Conservation (phyloP, 1,284 basidiomycete genomes). For the Fistulinella cinereoalba region DNA sequence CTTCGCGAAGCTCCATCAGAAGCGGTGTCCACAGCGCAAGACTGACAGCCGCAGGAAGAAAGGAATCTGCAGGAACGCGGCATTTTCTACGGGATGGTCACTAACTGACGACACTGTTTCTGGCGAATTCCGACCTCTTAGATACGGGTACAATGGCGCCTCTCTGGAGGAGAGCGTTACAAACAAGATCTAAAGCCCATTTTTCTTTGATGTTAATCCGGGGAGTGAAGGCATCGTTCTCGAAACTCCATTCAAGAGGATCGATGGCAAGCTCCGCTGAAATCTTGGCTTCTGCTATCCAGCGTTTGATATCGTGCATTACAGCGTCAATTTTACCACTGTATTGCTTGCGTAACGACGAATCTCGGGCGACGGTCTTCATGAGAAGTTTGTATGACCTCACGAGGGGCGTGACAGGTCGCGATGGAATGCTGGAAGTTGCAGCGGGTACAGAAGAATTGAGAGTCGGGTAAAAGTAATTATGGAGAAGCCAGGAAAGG, state of each 20-base stretch:
- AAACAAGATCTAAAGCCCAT: slow-evolving; percentile 69
- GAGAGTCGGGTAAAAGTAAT: slow-evolving; percentile 76
- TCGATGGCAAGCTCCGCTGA: slow-evolving; percentile 47
- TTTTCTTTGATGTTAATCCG: slow-evolving; percentile 49
- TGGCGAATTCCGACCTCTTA: slow-evolving; percentile 57
- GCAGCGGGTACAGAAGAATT: slow-evolving; percentile 48
- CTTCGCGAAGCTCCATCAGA: slow-evolving; percentile 55
- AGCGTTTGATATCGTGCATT: slow-evolving; percentile 62
- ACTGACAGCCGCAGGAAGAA: slow-evolving; percentile 51
- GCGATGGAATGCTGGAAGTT: slow-evolving; percentile 36
- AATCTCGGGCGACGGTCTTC: slow-evolving; percentile 60
- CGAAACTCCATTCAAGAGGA: slow-evolving; percentile 47
- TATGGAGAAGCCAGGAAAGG: slow-evolving; percentile 75
- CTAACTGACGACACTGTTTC: slow-evolving; percentile 1
- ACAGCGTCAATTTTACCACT: slow-evolving; percentile 48
- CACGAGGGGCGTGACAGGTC: slow-evolving; percentile 57
- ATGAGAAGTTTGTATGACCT: slow-evolving; percentile 66
- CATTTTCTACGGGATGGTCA: slow-evolving; percentile 53
- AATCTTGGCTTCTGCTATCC: slow-evolving; percentile 71
- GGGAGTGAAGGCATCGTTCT: slow-evolving; percentile 30
- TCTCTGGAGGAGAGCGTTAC: slow-evolving; percentile 57
- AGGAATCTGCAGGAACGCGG: slow-evolving; percentile 41
- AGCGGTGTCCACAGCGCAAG: slow-evolving; percentile 72
- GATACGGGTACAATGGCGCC: slow-evolving; percentile 76
- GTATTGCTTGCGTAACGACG: slow-evolving; percentile 53